Conservation (phyloP, 495 filamentous ascomycete species). For the Podospora pseudoanserina region DNA sequence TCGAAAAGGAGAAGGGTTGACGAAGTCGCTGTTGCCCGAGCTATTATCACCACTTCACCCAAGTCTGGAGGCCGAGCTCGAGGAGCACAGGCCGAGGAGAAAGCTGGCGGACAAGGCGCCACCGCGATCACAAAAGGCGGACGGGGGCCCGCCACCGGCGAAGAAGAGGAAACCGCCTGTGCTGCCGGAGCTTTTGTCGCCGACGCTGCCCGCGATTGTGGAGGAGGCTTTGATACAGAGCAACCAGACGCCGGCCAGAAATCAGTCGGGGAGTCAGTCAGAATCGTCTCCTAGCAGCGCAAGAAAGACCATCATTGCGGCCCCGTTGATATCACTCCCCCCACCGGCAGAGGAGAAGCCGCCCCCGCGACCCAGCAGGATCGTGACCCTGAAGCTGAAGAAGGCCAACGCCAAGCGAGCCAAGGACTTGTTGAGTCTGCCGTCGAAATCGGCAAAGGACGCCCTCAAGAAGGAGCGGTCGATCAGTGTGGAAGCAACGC, state of each 20-base stretch:
- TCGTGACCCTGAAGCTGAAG: conserved; percentile 42
- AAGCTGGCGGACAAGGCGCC: conserved; percentile 34
- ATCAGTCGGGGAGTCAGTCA: conserved; percentile 30
- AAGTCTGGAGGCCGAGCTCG: conserved; percentile 31
- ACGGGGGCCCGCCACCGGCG: conserved; percentile 20
- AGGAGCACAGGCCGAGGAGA: conserved; percentile 28
- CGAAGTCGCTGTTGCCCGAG: conserved; percentile 34
- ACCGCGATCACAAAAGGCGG: conserved; percentile 21
- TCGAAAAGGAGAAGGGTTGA: conserved; percentile 25
- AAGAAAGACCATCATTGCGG: conserved; percentile 34
- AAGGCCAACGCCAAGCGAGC: conserved; percentile 39
- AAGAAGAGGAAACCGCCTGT: conserved; percentile 34
- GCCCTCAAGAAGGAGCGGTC: conserved; percentile 40
- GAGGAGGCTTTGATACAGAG: conserved; percentile 41
- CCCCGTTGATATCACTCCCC: conserved; percentile 15
- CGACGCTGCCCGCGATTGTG: conserved; percentile 45
- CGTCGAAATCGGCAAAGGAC: conserved; percentile 40
- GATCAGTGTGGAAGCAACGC: conserved; percentile 36
- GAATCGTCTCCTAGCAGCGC: conserved; percentile 36
- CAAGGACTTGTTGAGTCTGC: conserved; percentile 43
- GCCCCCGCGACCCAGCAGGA: conserved; percentile 21
- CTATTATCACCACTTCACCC: conserved; percentile 44
- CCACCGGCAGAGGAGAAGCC: conserved; percentile 29
- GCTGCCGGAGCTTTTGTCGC: conserved; percentile 46
- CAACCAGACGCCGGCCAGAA: conserved; percentile 33